Percentiles rank a stretch among this genome's conserved stretches.
Conservation (phyloP, 139 green algal species). For the Closterium sp. region DNA sequence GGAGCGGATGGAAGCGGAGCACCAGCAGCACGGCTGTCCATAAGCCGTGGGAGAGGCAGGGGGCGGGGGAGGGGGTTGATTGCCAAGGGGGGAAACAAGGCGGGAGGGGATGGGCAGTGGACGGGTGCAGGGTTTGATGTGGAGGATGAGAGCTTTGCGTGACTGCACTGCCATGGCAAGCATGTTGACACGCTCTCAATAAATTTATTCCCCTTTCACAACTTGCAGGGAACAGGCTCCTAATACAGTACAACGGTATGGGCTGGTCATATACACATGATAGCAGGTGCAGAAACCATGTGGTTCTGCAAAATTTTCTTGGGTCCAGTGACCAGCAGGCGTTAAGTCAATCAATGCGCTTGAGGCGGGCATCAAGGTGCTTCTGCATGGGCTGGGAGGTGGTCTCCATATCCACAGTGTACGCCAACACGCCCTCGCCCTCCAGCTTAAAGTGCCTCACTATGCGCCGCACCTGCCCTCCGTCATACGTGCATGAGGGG, state of each 20-base stretch:
- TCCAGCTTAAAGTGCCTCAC: neutral
- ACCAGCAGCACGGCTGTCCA: neutral
- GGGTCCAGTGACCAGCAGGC: neutral
- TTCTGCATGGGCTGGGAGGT: neutral
- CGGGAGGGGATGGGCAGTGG: constrained; percentile 3
- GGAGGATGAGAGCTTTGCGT: neutral
- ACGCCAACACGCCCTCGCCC: neutral
- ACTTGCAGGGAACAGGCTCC: neutral
- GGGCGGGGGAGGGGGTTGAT: neutral
- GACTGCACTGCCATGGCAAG: neutral
- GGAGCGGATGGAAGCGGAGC: neutral
- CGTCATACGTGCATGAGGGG: neutral
- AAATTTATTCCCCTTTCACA: neutral
- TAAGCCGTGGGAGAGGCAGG: neutral
- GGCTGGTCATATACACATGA: too few species aligned
- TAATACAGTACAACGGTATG: too few species aligned
- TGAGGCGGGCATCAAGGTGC: neutral
- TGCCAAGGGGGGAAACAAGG: neutral
- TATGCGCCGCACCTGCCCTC: neutral
- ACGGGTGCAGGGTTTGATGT: constrained; percentile 23
- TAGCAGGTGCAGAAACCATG: too few species aligned
- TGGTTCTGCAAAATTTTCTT: too few species aligned
- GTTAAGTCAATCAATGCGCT: neutral
- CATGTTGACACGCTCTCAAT: neutral
- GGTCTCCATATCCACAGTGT: neutral